Evolutionary conservation across 352 stramenopile species (phyloP).

Genomic region (Phytopythium cucurbitacearum): DNA sequence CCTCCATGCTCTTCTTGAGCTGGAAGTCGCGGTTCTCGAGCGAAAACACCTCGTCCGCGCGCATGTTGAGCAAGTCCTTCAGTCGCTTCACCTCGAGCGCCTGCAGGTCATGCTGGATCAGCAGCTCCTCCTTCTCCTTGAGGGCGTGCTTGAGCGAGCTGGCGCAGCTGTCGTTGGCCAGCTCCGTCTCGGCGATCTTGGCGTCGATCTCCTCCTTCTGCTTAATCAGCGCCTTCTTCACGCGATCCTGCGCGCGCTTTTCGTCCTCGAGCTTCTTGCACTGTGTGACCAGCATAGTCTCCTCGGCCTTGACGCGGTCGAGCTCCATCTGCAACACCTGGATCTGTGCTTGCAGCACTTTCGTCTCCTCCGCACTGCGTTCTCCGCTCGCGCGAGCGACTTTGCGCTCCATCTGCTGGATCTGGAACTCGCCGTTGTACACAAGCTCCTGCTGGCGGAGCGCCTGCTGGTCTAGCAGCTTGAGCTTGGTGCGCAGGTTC

Average conservation of each 20-base stretch:
- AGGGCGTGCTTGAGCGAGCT: slow-evolving; percentile 76
- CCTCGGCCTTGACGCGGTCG: slow-evolving; percentile 82
- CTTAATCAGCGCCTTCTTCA: slow-evolving; percentile 67
- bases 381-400: slow-evolving; percentile 91
- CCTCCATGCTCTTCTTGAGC: slow-evolving; percentile 92
- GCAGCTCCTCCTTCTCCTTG: slow-evolving; percentile 89
- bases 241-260: slow-evolving; percentile 69
- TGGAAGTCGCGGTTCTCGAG: slow-evolving; percentile 94
- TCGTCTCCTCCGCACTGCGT: slow-evolving; percentile 93
- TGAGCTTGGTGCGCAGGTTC: slow-evolving; percentile 90
- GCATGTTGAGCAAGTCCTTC: slow-evolving; percentile 83
- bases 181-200: slow-evolving; percentile 86
- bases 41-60: slow-evolving; percentile 90
- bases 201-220: slow-evolving; percentile 76
- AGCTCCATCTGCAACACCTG: slow-evolving; percentile 87
- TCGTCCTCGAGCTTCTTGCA: slow-evolving; percentile 93
- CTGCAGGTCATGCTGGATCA: slow-evolving; percentile 93
- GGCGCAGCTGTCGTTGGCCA: slow-evolving; percentile 89
- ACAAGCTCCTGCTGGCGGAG: slow-evolving; percentile 92
- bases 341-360: slow-evolving; percentile 89
- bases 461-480: slow-evolving; percentile 86
- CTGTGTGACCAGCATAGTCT: slow-evolving; percentile 88
- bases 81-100: slow-evolving; percentile 91
- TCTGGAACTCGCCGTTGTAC: slow-evolving; percentile 97
- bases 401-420: slow-evolving; percentile 95